These are phyloP conservation scores for Ceratocystis diversiconidia DNA, from an alignment of 2,329 filamentous ascomycete genomes.

Conservation along the genomic window DNA sequence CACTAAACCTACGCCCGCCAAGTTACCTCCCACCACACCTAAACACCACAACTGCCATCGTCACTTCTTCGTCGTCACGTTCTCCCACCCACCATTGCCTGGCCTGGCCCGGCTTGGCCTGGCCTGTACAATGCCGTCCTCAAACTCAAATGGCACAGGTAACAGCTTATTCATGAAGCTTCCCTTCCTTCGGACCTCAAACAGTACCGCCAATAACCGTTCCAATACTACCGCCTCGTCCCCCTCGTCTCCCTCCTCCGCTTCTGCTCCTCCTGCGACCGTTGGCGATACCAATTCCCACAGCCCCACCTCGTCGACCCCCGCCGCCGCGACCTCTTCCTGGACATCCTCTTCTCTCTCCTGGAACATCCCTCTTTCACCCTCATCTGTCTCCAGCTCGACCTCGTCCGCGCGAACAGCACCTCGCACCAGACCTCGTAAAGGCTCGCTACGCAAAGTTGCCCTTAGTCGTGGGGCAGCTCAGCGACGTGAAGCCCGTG, in stretches of 20 bases:
- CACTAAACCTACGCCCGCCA: too few species aligned
- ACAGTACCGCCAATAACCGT: background rate
- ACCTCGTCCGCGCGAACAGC: background rate
- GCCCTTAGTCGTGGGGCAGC: constrained; percentile 58
- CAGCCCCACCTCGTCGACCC: background rate
- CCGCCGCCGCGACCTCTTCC: background rate
- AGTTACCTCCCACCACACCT: too few species aligned
- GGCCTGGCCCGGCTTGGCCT: background rate
- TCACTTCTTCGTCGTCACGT: too few species aligned
- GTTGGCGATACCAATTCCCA: constrained; percentile 2
- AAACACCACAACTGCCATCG: too few species aligned
- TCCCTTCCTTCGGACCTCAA: constrained; percentile 9
- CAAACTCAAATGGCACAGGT: background rate
- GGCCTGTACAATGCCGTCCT: constrained; percentile 1
- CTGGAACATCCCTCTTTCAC: constrained; percentile 5
- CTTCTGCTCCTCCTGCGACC: background rate
- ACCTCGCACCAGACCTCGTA: constrained; percentile 32
- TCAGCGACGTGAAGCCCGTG: constrained; percentile 29
- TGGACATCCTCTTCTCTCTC: background rate
- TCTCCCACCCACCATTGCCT: background rate
- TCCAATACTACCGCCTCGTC: background rate
- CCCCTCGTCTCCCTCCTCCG: background rate
- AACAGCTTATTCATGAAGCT: constrained; percentile 6
- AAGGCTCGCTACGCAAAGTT: constrained; percentile 76
- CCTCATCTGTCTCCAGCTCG: background rate